phyloP scores from a whole-genome alignment of 805 yeast genomes.

The Komagataella populi region DNA sequence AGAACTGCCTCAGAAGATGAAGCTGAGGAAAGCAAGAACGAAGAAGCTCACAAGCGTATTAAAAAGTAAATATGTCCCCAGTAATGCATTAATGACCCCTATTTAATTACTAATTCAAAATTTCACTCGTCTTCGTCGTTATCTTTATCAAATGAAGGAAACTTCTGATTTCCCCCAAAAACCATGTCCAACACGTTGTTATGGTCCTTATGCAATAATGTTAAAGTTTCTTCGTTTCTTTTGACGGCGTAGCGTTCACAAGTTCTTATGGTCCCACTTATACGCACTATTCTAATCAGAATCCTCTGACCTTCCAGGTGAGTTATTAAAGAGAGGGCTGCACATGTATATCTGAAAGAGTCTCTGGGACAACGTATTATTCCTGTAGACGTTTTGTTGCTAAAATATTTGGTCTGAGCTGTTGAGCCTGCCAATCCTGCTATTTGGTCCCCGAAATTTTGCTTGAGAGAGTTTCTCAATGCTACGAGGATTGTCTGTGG shows the following conservation, averaged over 20 bases:
- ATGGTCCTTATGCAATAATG: constrained; percentile 8
- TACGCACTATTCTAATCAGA: constrained; percentile 48
- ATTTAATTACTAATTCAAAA: neutral
- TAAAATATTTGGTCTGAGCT: constrained; percentile 63
- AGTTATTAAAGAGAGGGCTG: constrained; percentile 47
- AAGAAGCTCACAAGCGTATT: neutral
- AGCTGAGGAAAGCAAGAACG: constrained; percentile 3
- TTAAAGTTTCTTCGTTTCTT: constrained; percentile 24
- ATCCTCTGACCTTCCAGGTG: constrained; percentile 34
- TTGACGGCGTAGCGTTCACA: constrained; percentile 60
- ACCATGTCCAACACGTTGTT: constrained; percentile 4
- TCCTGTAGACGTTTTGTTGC: constrained; percentile 71
- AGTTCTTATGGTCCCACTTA: constrained; percentile 81
- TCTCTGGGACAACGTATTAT: constrained; percentile 67
- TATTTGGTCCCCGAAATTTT: constrained; percentile 71
- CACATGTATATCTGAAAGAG: constrained; percentile 45
- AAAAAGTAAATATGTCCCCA: neutral
- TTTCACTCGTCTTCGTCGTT: constrained; percentile 1
- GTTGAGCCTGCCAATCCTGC: constrained; percentile 48
- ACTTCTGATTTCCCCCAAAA: constrained; percentile 3
- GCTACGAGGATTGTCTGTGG: constrained; percentile 36
- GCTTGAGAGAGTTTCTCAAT: constrained; percentile 41
- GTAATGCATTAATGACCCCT: neutral
- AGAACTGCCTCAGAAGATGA: neutral
- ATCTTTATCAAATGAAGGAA: constrained; percentile 3